Conservation (phyloP, 148 eudicot species). For the Cornus florida region DNA sequence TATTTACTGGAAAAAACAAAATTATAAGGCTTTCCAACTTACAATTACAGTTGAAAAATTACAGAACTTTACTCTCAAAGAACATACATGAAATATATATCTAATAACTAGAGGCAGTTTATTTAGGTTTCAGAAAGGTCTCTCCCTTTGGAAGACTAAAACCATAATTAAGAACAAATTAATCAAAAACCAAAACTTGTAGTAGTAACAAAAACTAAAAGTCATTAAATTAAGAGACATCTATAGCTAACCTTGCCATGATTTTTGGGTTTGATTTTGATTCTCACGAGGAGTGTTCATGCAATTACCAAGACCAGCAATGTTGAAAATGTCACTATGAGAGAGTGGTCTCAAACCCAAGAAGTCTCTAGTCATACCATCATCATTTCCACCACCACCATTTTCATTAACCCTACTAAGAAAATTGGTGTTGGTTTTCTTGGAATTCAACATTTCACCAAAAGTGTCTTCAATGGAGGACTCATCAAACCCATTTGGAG, state of each 20-base stretch:
- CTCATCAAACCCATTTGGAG: constrained; percentile 26
- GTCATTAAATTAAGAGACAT: not conserved
- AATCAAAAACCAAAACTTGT: not conserved
- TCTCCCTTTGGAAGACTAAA: constrained; percentile 16
- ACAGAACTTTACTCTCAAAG: not conserved
- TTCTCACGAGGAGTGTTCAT: constrained; percentile 17
- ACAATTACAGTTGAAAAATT: not conserved
- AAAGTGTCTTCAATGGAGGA: constrained; percentile 50
- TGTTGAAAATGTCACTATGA: constrained; percentile 54
- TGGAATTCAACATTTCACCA: constrained; percentile 29
- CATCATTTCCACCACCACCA: constrained; percentile 35
- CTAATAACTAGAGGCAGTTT: not conserved
- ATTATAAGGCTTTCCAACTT: not conserved
- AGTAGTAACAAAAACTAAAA: too few relatives aligned
- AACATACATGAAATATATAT: too few relatives aligned
- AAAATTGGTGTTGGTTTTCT: constrained; percentile 9
- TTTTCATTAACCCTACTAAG: not conserved
- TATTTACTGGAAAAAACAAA: not conserved
- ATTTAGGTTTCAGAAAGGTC: constrained; percentile 17
- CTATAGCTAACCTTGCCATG: constrained; percentile 50
- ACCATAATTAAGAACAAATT: not conserved
- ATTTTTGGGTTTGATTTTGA: constrained; percentile 32
- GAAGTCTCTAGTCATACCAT: constrained; percentile 83
- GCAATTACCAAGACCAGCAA: constrained; percentile 52
- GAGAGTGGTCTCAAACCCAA: constrained; percentile 75